Percentiles rank a stretch among this genome's conserved stretches.
phyloP scores from a whole-genome alignment of 345 rosid species.

The Rhizophora apiculata region DNA sequence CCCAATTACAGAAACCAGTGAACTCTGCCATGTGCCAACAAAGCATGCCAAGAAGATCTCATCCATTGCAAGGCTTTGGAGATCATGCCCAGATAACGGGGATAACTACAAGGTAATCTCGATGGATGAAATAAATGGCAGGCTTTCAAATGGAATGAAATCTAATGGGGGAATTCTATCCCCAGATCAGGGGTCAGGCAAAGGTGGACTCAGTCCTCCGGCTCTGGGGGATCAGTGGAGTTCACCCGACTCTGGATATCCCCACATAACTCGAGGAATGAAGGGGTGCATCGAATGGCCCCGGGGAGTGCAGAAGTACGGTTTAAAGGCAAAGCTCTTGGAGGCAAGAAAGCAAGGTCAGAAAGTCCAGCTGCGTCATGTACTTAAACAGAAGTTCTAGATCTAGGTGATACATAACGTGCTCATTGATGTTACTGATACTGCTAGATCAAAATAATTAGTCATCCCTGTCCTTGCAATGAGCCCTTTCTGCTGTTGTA shows the following conservation, averaged over 20 bases:
- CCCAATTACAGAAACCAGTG: conserved; percentile 56
- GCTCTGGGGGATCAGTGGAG: conserved; percentile 76
- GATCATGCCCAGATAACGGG: conserved; percentile 51
- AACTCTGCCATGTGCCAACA: conserved; percentile 53
- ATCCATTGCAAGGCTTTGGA: conserved; percentile 79
- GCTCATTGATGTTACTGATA: conserved; percentile 10
- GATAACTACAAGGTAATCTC: conserved; percentile 66
- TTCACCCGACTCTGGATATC: conserved; percentile 68
- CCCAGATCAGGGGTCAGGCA: conserved; percentile 60
- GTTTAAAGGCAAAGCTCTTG: conserved; percentile 86
- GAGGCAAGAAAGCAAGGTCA: conserved; percentile 88
- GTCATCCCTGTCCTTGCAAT: too few relatives aligned
- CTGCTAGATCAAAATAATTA: conserved; percentile 10
- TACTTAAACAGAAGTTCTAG: conserved; percentile 86
- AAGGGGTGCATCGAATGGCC: conserved; percentile 99
- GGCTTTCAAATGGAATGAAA: conserved; percentile 70
- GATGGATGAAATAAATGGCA: conserved; percentile 59
- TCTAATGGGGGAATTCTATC: conserved; percentile 54
- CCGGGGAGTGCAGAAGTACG: conserved; percentile 66
- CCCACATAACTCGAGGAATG: conserved; percentile 70
- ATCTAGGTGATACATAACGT: conserved; percentile 15
- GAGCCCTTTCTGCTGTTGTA: too few relatives aligned
- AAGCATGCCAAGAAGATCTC: conserved; percentile 57
- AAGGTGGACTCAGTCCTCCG: conserved; percentile 56
- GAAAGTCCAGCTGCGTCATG: conserved; percentile 79